Percentiles rank a stretch among this genome's conserved stretches.
These are phyloP conservation scores for Exobasidium cylindrosporum DNA, from an alignment of 1,284 basidiomycete genomes.

Conservation along the genomic window DNA sequence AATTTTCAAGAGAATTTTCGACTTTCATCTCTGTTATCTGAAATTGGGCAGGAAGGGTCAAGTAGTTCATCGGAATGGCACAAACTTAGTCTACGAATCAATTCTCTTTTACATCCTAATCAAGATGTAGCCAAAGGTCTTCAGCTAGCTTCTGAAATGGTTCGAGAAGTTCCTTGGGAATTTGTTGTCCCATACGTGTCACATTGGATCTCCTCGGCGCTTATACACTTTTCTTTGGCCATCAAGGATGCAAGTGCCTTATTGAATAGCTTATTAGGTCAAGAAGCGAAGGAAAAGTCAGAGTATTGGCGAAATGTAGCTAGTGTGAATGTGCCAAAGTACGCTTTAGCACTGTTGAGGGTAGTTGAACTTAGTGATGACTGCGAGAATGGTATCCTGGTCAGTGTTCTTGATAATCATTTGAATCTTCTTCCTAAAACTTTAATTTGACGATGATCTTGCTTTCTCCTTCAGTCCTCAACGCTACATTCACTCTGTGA, in stretches of 20 bases:
- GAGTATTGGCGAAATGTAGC: slow-evolving; percentile 9
- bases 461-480: neutral
- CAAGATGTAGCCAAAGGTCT: neutral
- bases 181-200: neutral
- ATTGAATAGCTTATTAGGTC: neutral
- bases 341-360: neutral
- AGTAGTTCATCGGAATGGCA: neutral
- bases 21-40: neutral
- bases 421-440: no score
- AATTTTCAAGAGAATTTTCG: neutral
- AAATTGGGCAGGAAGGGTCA: neutral
- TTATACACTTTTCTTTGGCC: neutral
- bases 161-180: neutral
- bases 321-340: neutral
- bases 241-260: neutral
- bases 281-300: neutral
- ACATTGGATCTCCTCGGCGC: neutral
- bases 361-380: neutral
- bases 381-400: neutral
- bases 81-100: neutral
- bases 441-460: no score
- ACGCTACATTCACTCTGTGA: neutral
- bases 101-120: neutral
- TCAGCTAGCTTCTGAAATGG: neutral
- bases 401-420: no score